Evolutionary conservation across 2,329 filamentous ascomycete genomes (phyloP).

Genomic region (Sporothrix phasma): DNA sequence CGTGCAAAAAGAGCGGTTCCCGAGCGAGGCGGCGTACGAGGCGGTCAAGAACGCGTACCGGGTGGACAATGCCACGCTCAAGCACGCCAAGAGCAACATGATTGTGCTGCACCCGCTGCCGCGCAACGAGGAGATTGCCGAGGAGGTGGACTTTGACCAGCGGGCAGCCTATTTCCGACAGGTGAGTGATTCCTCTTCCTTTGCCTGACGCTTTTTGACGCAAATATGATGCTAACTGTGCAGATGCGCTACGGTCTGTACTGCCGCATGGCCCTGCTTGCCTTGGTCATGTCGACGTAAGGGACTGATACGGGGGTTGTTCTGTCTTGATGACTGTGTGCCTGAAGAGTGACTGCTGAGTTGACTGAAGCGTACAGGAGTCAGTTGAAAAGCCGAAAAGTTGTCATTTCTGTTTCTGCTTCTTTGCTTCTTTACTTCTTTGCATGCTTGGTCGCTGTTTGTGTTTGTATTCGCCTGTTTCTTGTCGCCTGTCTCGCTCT

Average conservation of each 20-base stretch:
- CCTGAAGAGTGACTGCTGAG: too few relatives aligned
- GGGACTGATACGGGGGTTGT: background rate
- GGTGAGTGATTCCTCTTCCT: slow-evolving; percentile 57
- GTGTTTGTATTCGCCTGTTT: too few relatives aligned
- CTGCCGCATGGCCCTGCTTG: slow-evolving; percentile 93
- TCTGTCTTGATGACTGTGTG: background rate
- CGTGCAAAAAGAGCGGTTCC: slow-evolving; percentile 92
- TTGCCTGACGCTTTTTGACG: background rate
- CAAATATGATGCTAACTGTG: background rate
- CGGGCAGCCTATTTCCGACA: slow-evolving; percentile 97
- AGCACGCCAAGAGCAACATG: slow-evolving; percentile 85
- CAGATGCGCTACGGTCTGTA: slow-evolving; percentile 98
- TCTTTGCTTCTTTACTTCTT: background rate
- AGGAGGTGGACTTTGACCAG: slow-evolving; percentile 97
- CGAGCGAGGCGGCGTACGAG: slow-evolving; percentile 72
- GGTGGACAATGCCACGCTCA: slow-evolving; percentile 81
- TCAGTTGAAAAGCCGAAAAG: slow-evolving; percentile 11
- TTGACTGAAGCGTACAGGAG: background rate
- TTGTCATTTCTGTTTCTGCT: slow-evolving; percentile 9
- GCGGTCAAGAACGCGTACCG: slow-evolving; percentile 78
- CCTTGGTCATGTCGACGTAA: slow-evolving; percentile 65
- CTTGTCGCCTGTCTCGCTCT: background rate
- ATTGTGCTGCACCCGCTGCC: slow-evolving; percentile 93
- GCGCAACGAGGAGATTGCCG: slow-evolving; percentile 82
- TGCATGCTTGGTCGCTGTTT: background rate